Evolutionary conservation across 345 rosid genomes (phyloP).

Genomic region (Pugionium cornutum): DNA sequence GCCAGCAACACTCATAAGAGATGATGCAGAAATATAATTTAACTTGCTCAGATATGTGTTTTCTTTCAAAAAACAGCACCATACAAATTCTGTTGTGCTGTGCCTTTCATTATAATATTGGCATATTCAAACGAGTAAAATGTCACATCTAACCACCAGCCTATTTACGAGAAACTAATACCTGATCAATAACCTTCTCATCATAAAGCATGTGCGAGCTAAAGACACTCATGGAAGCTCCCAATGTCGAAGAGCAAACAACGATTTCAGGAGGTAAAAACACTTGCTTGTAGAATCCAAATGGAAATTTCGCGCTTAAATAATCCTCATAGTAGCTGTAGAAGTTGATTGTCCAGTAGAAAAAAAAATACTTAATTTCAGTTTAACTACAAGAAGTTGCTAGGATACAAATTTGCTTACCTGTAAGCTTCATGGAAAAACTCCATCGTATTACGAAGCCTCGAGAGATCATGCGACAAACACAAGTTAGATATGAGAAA

Average conservation of each 20-base stretch:
- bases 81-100: neutral
- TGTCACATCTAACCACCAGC: slow-evolving; percentile 7
- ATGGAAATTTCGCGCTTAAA: slow-evolving; percentile 84
- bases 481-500: slow-evolving; percentile 78
- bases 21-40: neutral
- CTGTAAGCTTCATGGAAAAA: slow-evolving; percentile 89
- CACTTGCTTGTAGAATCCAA: slow-evolving; percentile 89
- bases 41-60: slow-evolving; percentile 7
- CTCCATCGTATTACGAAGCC: slow-evolving; percentile 74
- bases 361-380: slow-evolving; percentile 16
- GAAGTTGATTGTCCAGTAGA: slow-evolving; percentile 36
- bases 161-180: slow-evolving; percentile 34
- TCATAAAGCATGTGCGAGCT: slow-evolving; percentile 84
- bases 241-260: slow-evolving; percentile 64
- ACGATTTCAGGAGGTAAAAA: slow-evolving; percentile 88
- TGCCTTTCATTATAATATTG: slow-evolving; percentile 19
- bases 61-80: neutral
- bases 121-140: neutral
- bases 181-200: slow-evolving; percentile 93
- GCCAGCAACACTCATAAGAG: slow-evolving; percentile 10
- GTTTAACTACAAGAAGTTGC: slow-evolving; percentile 13
- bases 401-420: slow-evolving; percentile 45
- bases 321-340: slow-evolving; percentile 88
- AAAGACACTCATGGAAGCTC: slow-evolving; percentile 81
- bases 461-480: slow-evolving; percentile 56